phyloP scores from a whole-genome alignment of 164 flowering plant genomes.

The Umbilicus rupestris region DNA sequence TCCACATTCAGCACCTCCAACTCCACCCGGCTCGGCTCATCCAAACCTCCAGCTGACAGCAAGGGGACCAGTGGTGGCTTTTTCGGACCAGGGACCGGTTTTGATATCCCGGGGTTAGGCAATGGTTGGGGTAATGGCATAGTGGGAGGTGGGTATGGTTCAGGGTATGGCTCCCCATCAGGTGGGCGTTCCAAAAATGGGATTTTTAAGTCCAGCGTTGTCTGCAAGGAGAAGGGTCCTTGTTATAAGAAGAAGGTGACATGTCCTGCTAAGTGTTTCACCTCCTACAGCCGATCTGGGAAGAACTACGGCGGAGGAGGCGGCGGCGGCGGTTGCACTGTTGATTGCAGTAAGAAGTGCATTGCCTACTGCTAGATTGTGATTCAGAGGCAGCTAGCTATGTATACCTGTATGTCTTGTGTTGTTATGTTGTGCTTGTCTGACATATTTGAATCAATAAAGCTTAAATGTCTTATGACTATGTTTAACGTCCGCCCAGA shows the following conservation, averaged over 20 bases:
- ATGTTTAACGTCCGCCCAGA: too few relatives aligned
- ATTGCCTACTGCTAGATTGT: slow-evolving; percentile 50
- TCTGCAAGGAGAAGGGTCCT: slow-evolving; percentile 67
- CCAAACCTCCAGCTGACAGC: not conserved
- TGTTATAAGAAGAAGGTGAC: slow-evolving; percentile 65
- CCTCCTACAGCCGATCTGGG: slow-evolving; percentile 63
- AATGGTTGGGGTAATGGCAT: slow-evolving; percentile 23
- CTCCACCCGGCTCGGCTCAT: not conserved
- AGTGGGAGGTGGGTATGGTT: slow-evolving; percentile 65
- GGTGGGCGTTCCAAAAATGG: slow-evolving; percentile 66
- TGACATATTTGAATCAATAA: too few relatives aligned
- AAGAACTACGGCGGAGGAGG: slow-evolving; percentile 79
- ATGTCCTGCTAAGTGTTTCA: slow-evolving; percentile 85
- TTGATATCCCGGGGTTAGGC: slow-evolving; percentile 16
- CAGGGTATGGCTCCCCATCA: slow-evolving; percentile 53
- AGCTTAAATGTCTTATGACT: too few relatives aligned
- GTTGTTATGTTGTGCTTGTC: too few relatives aligned
- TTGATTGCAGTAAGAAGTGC: slow-evolving; percentile 85
- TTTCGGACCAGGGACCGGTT: slow-evolving; percentile 23
- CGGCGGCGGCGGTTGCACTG: slow-evolving; percentile 90
- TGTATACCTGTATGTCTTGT: too few relatives aligned
- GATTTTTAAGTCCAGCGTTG: slow-evolving; percentile 39
- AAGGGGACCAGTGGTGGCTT: slow-evolving; percentile 9
- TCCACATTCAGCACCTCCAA: not conserved
- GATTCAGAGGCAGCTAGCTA: not conserved